Percentiles rank a stretch among this genome's conserved stretches.
Conservation (phyloP, 2,329 filamentous ascomycete species). For the Graphiopsis chlorocephala region DNA sequence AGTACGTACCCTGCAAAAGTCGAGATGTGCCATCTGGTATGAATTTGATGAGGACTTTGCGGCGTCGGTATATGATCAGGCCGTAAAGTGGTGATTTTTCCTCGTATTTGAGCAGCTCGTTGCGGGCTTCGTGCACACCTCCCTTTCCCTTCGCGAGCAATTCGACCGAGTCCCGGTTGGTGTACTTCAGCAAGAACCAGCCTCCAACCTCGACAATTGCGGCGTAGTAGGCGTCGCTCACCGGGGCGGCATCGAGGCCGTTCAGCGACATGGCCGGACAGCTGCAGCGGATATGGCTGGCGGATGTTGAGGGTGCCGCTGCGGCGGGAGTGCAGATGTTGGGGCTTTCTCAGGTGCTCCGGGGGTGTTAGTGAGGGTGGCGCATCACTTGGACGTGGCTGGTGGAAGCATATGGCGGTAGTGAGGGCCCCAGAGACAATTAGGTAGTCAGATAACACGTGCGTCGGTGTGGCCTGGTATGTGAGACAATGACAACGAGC, state of each 20-base stretch:
- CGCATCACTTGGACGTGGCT: conserved; percentile 6
- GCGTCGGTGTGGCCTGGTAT: not conserved
- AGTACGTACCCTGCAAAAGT: conserved; percentile 76
- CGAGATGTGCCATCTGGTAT: conserved; percentile 87
- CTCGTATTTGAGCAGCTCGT: conserved; percentile 72
- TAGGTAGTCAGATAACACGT: too few relatives aligned
- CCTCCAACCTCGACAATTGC: conserved; percentile 81
- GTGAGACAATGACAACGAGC: not conserved
- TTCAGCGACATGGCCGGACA: conserved; percentile 77
- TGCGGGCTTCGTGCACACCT: conserved; percentile 80
- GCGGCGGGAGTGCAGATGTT: conserved; percentile 19
- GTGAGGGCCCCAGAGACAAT: not conserved
- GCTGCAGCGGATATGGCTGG: conserved; percentile 17
- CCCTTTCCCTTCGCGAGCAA: conserved; percentile 73
- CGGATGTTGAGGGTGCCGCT: conserved; percentile 7
- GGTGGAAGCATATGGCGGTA: not conserved
- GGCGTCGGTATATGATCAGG: conserved; percentile 81
- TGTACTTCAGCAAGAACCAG: conserved; percentile 96
- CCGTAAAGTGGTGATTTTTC: conserved; percentile 89
- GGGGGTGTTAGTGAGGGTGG: not conserved
- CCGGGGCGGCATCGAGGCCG: conserved; percentile 77
- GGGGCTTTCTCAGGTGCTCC: conserved; percentile 3
- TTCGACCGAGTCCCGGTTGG: conserved; percentile 81
- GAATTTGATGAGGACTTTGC: conserved; percentile 90
- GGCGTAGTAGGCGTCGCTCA: conserved; percentile 81